Percentiles rank a stretch among this genome's conserved stretches.
phyloP scores from a whole-genome alignment of 306 rosid genomes.

The Cucumis hystrix region DNA sequence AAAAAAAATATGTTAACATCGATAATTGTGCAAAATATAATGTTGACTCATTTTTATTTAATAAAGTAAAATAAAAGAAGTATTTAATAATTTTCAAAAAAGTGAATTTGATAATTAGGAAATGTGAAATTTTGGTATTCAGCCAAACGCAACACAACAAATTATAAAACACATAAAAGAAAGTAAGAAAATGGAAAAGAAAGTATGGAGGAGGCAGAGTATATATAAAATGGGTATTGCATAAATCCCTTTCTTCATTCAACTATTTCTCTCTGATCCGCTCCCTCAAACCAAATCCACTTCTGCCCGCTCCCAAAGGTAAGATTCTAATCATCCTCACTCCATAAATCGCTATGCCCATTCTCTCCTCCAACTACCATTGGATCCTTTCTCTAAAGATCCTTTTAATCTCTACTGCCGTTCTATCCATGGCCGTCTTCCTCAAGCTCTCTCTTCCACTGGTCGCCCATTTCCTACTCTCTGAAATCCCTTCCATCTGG shows the following conservation, averaged over 20 bases:
- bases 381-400: constrained; percentile 33
- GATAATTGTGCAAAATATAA: too few species aligned
- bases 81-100: too few species aligned
- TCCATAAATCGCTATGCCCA: not conserved
- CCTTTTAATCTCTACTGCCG: constrained; percentile 38
- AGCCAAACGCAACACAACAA: not conserved
- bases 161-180: not conserved
- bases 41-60: too few species aligned
- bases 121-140: not conserved
- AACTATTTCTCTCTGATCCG: not conserved
- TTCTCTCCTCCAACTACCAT: constrained; percentile 8
- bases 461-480: constrained; percentile 30
- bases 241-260: not conserved
- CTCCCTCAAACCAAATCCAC: not conserved
- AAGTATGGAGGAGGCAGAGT: not conserved
- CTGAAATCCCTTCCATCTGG: constrained; percentile 52
- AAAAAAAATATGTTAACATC: too few species aligned
- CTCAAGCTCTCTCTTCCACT: constrained; percentile 54
- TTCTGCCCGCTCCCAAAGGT: not conserved
- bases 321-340: not conserved
- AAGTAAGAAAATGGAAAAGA: not conserved
- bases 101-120: too few species aligned
- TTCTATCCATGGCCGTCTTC: constrained; percentile 46
- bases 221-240: not conserved
- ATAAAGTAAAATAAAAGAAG: too few species aligned